Conservation (phyloP, 768 basidiomycete species). For the Auricularia sp. region DNA sequence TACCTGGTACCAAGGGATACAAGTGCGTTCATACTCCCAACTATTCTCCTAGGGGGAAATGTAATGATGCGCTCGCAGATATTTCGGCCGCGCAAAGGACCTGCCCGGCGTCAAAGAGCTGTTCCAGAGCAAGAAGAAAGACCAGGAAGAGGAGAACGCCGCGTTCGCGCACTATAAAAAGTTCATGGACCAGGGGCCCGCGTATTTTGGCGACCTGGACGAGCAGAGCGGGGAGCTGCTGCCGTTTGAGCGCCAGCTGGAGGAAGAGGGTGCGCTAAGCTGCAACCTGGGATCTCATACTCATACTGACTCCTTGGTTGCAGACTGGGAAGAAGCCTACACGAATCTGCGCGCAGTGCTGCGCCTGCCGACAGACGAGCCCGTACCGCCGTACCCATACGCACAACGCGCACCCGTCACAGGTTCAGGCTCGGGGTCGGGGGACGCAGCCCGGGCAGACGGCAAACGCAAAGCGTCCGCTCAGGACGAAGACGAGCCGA, state of each 20-base stretch:
- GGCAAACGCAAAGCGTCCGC: constrained; percentile 15
- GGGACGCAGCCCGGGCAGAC: constrained; percentile 10
- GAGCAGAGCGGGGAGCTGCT: constrained; percentile 62
- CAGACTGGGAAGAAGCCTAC: constrained; percentile 62
- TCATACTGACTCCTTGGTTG: not conserved
- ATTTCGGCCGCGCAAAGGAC: constrained; percentile 95
- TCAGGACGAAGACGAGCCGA: constrained; percentile 4
- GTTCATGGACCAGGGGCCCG: constrained; percentile 77
- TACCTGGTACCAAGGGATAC: constrained; percentile 94
- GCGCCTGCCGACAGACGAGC: constrained; percentile 40
- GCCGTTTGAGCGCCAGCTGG: constrained; percentile 59
- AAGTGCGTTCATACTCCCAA: constrained; percentile 41
- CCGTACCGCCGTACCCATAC: constrained; percentile 29
- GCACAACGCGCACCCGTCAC: constrained; percentile 23
- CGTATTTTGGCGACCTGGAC: constrained; percentile 88
- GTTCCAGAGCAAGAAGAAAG: constrained; percentile 78
- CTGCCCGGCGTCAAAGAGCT: constrained; percentile 91
- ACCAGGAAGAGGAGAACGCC: constrained; percentile 83
- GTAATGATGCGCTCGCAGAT: constrained; percentile 38
- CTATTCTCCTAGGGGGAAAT: no score
- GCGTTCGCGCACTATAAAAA: constrained; percentile 71
- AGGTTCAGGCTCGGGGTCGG: constrained; percentile 9
- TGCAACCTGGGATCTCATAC: no score
- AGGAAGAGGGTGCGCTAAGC: constrained; percentile 53
- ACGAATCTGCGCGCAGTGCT: constrained; percentile 44